Conservation (phyloP, 1,284 basidiomycete genomes). For the Cerioporus squamosus region DNA sequence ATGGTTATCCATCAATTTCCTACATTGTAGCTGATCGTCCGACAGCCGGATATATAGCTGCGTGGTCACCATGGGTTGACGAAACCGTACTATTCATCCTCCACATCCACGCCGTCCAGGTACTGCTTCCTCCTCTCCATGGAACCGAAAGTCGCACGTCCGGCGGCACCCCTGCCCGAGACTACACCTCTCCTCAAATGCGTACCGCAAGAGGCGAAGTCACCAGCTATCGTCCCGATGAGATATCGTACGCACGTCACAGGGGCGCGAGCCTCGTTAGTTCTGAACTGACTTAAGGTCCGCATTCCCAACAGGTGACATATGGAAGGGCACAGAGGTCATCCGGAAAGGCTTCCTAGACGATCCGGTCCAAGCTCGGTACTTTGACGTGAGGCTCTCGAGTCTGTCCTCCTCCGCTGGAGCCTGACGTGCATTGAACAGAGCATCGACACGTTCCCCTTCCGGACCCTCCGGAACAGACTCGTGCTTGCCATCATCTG, state of each 20-base stretch:
- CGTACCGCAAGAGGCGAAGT: neutral
- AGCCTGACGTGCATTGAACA: neutral
- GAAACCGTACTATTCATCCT: no score
- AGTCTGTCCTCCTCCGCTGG: no score
- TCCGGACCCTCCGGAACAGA: neutral
- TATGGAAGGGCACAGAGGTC: neutral
- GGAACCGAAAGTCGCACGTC: no score
- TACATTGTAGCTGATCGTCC: no score
- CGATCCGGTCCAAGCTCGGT: slow-evolving; percentile 11
- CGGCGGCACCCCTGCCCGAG: neutral
- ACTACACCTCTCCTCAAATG: neutral
- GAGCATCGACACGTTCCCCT: slow-evolving; percentile 13
- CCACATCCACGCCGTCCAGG: no score
- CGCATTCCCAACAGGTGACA: slow-evolving; percentile 5
- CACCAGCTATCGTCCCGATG: slow-evolving; percentile 3
- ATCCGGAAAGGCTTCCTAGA: slow-evolving; percentile 4
- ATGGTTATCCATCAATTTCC: no score
- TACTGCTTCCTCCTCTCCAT: no score
- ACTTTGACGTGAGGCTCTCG: slow-evolving; percentile 6
- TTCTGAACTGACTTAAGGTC: neutral
- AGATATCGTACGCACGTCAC: neutral
- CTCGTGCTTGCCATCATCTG: slow-evolving; percentile 1
- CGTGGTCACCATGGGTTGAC: no score
- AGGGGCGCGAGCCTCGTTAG: neutral
- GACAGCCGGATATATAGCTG: no score